Evolutionary conservation across 2,329 filamentous ascomycete genomes (phyloP).

Genomic region (Trichoderma simmonsii): DNA sequence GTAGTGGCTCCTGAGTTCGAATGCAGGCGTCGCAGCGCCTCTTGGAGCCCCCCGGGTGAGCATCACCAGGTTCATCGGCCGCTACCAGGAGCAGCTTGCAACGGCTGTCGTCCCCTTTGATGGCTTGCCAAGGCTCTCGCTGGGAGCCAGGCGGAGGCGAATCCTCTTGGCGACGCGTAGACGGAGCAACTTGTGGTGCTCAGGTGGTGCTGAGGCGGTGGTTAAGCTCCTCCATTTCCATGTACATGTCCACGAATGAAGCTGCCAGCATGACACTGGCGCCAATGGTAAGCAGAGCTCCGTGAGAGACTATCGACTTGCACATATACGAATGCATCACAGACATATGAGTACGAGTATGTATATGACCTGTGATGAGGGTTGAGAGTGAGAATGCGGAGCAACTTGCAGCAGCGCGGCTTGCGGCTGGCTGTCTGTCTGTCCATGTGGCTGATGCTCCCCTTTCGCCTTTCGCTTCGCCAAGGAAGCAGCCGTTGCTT

Average conservation of each 20-base stretch:
- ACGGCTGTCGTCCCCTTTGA: conserved; percentile 1
- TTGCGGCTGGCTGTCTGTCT: not conserved
- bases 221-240: not conserved
- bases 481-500: conserved; percentile 2
- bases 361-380: not conserved
- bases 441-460: conserved; percentile 9
- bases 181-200: not conserved
- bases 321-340: not conserved
- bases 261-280: not conserved
- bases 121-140: conserved; percentile 5
- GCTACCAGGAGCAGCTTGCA: not conserved
- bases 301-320: not conserved
- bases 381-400: not conserved
- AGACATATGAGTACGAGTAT: not conserved
- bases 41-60: not conserved
- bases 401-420: conserved; percentile 6
- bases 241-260: not conserved
- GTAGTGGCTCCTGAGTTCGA: not conserved
- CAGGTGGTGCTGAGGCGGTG: not conserved
- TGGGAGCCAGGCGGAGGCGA: not conserved
- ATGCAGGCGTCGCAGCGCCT: not conserved
- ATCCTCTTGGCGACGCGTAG: conserved; percentile 11
- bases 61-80: not conserved
- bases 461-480: conserved; percentile 7
- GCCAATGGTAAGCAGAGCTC: not conserved